Evolutionary conservation across 371 early-diverging fungal genomes (phyloP).

Genomic region (Mucor velutinosus): DNA sequence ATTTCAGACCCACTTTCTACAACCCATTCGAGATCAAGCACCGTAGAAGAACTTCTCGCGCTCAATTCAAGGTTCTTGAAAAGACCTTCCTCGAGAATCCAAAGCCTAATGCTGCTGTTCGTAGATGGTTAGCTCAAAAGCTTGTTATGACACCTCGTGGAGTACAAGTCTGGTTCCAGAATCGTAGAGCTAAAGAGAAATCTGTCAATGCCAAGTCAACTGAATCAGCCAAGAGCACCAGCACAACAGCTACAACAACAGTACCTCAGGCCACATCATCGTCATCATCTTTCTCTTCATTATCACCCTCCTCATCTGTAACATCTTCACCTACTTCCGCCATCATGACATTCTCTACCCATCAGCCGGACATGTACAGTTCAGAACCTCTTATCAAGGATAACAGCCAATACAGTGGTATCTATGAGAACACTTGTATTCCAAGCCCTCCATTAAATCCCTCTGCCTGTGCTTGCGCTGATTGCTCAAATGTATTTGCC

Average conservation of each 20-base stretch:
- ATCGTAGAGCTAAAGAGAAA: conserved; percentile 85
- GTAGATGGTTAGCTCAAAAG: conserved; percentile 66
- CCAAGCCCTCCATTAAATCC: background rate
- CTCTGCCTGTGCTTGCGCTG: conserved; percentile 9
- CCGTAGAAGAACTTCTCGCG: conserved; percentile 69
- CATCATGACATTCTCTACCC: background rate
- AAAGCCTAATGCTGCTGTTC: conserved; percentile 70
- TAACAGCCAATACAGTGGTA: background rate
- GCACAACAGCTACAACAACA: background rate
- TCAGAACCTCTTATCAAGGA: conserved; percentile 7
- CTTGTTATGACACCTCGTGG: conserved; percentile 87
- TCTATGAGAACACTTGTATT: background rate
- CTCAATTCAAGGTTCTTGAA: conserved; percentile 71
- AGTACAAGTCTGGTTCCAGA: conserved; percentile 98
- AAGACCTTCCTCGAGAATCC: conserved; percentile 67
- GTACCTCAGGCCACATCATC: background rate
- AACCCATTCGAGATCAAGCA: conserved; percentile 81
- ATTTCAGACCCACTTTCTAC: conserved; percentile 56
- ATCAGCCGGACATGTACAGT: background rate
- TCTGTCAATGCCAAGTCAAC: conserved; percentile 1
- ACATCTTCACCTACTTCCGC: background rate
- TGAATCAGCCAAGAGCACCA: background rate
- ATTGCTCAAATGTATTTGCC: conserved; percentile 10
- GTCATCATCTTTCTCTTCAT: background rate
- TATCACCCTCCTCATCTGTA: background rate